Conservation (phyloP, 2,329 filamentous ascomycete species). For the Colletotrichum endophyticum region DNA sequence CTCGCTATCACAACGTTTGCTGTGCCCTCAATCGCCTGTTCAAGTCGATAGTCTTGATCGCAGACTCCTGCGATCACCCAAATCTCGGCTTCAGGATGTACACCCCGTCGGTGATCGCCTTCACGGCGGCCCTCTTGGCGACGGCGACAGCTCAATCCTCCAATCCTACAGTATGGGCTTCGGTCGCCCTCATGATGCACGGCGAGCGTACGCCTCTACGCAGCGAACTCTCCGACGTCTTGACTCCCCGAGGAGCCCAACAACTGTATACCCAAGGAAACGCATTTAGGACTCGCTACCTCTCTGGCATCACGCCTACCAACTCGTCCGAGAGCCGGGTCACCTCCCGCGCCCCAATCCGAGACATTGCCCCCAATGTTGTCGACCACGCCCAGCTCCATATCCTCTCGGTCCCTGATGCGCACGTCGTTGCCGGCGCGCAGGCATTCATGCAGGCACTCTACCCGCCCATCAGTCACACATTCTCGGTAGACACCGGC, state of each 20-base stretch:
- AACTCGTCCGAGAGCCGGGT: slow-evolving; percentile 27
- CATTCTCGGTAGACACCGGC: slow-evolving; percentile 40
- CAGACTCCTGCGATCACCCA: background rate
- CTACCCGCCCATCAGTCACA: slow-evolving; percentile 70
- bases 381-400: slow-evolving; percentile 55
- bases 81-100: slow-evolving; percentile 20
- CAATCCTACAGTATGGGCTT: slow-evolving; percentile 52
- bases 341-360: slow-evolving; percentile 41
- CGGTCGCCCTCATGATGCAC: slow-evolving; percentile 52
- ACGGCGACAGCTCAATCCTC: slow-evolving; percentile 33
- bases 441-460: slow-evolving; percentile 83
- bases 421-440: slow-evolving; percentile 68
- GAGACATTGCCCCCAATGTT: slow-evolving; percentile 43
- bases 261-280: slow-evolving; percentile 55
- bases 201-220: slow-evolving; percentile 57
- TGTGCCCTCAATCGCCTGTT: background rate
- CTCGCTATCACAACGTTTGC: background rate
- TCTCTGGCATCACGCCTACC: slow-evolving; percentile 32
- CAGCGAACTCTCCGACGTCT: slow-evolving; percentile 29
- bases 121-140: slow-evolving; percentile 27
- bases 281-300: slow-evolving; percentile 54
- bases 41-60: background rate
- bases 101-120: slow-evolving; percentile 18
- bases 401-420: slow-evolving; percentile 44
- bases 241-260: slow-evolving; percentile 60